A percentile compares a stretch with the other conserved stretches of the same genome.
phyloP scores from a whole-genome alignment of 2,329 filamentous ascomycete species.

The Ambrosiella xylebori region DNA sequence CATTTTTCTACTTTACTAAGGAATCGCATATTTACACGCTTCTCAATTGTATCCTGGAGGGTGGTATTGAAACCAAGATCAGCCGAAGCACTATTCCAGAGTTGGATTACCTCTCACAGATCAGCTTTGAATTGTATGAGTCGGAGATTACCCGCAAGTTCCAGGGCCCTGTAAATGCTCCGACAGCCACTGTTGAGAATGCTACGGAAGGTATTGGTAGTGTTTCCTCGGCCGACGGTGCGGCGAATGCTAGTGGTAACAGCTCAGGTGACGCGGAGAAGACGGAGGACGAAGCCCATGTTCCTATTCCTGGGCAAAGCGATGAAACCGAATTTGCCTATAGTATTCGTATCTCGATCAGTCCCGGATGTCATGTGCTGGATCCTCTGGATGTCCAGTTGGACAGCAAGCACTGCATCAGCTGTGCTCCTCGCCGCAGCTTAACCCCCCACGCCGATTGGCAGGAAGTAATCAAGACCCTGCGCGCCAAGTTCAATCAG shows the following conservation, averaged over 20 bases:
- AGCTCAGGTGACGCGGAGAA: not conserved
- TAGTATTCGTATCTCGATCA: constrained; percentile 89
- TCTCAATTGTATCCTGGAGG: constrained; percentile 92
- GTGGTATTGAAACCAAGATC: constrained; percentile 93
- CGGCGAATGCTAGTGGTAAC: not conserved
- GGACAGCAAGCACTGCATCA: constrained; percentile 91
- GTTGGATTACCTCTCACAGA: constrained; percentile 91
- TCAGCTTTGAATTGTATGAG: constrained; percentile 96
- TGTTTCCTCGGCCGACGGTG: not conserved
- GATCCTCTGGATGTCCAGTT: constrained; percentile 93
- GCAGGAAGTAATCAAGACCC: constrained; percentile 91
- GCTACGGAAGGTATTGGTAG: not conserved
- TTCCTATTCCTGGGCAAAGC: not conserved
- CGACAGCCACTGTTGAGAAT: not conserved
- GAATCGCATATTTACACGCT: constrained; percentile 98
- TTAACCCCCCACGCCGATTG: constrained; percentile 85
- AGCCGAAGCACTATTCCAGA: constrained; percentile 88
- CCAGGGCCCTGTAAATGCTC: constrained; percentile 14
- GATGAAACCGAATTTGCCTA: constrained; percentile 59
- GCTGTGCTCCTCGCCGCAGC: constrained; percentile 76
- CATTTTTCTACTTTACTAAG: constrained; percentile 98
- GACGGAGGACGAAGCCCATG: not conserved
- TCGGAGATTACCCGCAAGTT: constrained; percentile 50
- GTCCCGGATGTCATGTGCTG: constrained; percentile 88
- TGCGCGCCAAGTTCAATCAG: constrained; percentile 90